Evolutionary conservation across 257 asterid species (phyloP).

Genomic region (Nemophila menziesii): DNA sequence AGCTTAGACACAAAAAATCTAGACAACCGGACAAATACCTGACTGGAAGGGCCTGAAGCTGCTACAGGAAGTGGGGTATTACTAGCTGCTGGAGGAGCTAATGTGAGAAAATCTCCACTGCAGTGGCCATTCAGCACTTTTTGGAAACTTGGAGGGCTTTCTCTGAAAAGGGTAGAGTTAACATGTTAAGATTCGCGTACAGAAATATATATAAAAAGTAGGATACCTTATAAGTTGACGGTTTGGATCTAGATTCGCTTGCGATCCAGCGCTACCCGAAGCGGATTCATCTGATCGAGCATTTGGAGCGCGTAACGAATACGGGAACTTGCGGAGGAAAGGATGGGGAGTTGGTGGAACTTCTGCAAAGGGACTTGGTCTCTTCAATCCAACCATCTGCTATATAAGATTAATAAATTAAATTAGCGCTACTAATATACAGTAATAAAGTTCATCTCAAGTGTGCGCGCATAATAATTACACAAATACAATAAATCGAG

Average conservation of each 20-base stretch:
- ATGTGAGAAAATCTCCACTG: constrained; percentile 54
- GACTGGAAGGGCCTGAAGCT: constrained; percentile 11
- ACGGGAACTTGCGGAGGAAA: constrained; percentile 21
- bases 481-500: not conserved
- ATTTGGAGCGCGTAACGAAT: constrained; percentile 7
- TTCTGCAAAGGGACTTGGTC: constrained; percentile 25
- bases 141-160: constrained; percentile 35
- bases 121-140: constrained; percentile 21
- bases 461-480: not conserved
- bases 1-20: not conserved
- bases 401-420: constrained; percentile 3
- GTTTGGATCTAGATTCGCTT: constrained; percentile 23
- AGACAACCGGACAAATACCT: constrained; percentile 29
- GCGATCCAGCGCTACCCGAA: constrained; percentile 26
- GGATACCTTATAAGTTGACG: constrained; percentile 32
- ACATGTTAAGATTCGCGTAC: not conserved
- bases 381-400: constrained; percentile 28
- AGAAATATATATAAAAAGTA: not conserved
- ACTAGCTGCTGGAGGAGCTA: constrained; percentile 58
- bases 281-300: constrained; percentile 31
- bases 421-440: not conserved
- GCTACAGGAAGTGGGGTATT: constrained; percentile 16
- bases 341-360: constrained; percentile 20
- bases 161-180: constrained; percentile 27
- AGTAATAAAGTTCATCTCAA: not conserved